phyloP scores from a whole-genome alignment of 2,329 filamentous ascomycete species.

The Rhinocladiella similis region DNA sequence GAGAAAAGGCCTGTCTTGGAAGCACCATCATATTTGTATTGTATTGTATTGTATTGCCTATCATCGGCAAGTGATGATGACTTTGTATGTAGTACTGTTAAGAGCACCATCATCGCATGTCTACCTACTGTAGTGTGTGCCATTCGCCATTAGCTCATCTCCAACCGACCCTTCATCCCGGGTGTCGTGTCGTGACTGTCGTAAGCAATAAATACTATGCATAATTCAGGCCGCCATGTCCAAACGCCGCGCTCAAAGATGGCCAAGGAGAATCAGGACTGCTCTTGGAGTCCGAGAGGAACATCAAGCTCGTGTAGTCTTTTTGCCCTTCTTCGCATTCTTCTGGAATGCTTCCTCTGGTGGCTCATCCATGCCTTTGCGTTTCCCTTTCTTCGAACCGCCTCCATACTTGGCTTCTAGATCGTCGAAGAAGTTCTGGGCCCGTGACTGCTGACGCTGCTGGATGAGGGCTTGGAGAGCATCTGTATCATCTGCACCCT shows the following conservation, averaged over 20 bases:
- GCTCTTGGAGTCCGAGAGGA: not conserved
- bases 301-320: conserved; percentile 10
- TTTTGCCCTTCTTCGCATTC: conserved; percentile 37
- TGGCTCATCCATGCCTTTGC: conserved; percentile 54
- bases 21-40: too few relatives aligned
- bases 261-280: not conserved
- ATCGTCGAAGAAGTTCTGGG: conserved; percentile 65
- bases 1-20: too few relatives aligned
- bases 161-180: not conserved
- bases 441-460: conserved; percentile 50
- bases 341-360: conserved; percentile 63
- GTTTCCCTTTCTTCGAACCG: conserved; percentile 41
- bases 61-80: too few relatives aligned
- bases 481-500: conserved; percentile 36
- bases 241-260: conserved; percentile 10
- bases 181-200: not conserved
- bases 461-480: conserved; percentile 60
- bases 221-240: not conserved
- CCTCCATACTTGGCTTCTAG: conserved; percentile 73
- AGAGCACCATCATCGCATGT: not conserved
- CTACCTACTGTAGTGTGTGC: not conserved
- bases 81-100: not conserved
- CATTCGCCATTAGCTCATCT: not conserved
- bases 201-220: not conserved
- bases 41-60: too few relatives aligned